Conservation (phyloP, 2,329 filamentous ascomycete genomes). For the Microdochium bolleyi region DNA sequence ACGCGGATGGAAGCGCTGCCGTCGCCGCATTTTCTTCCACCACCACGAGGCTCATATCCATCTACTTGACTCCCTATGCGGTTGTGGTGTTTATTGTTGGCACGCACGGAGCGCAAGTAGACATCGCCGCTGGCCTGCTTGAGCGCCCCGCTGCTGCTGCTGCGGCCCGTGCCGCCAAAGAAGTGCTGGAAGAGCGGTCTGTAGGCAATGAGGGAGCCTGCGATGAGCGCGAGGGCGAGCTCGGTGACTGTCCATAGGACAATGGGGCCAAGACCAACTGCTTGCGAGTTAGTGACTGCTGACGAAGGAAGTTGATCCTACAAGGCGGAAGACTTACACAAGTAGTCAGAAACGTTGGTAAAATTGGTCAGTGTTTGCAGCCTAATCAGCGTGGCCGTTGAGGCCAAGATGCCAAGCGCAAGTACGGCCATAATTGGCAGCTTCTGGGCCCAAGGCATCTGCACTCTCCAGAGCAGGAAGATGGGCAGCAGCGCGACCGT, state of each 20-base stretch:
- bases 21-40: not conserved
- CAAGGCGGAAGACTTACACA: not conserved
- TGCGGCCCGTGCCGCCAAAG: not conserved
- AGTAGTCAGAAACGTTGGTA: not conserved
- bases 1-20: not conserved
- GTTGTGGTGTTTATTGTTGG: not conserved
- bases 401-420: conserved; percentile 9
- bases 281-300: not conserved
- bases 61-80: not conserved
- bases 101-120: not conserved
- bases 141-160: not conserved
- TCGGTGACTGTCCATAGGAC: not conserved
- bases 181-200: not conserved
- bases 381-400: not conserved
- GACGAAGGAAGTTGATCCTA: not conserved
- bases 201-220: not conserved
- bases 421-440: conserved; percentile 5
- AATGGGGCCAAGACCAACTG: not conserved
- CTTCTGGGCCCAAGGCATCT: conserved; percentile 4
- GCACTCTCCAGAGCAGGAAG: conserved; percentile 5
- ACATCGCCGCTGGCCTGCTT: not conserved
- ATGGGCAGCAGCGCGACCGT: conserved; percentile 5
- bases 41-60: not conserved
- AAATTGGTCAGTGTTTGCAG: conserved; percentile 1
- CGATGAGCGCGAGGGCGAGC: not conserved